Evolutionary conservation across 73 alveolate genomes (phyloP), one percentile per base, ranked within the genome.

Genomic region (Paramecium sexaurelia): DNA sequence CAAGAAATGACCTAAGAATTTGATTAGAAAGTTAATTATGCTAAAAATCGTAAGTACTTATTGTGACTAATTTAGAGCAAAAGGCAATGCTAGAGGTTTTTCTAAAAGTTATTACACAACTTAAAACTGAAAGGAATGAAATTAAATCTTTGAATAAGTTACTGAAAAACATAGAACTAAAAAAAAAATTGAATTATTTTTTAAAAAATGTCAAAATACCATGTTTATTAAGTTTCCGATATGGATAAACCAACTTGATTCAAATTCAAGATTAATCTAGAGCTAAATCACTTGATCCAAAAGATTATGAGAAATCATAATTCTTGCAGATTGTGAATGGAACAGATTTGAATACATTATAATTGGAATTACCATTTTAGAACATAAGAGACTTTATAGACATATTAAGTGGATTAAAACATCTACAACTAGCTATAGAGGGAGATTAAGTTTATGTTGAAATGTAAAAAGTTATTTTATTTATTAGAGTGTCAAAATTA

Each of bases 371-470:
- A 11, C 39, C 75, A 39, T 78, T 78, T 43, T 43, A 17, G 6
- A 41, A 22, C 8, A 37, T 78, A 8, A 78, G 90, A 43, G 90
- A 78, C 36, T 78, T 78, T 45, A 43, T 78, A 17, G 90, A 78
- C 41, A 39, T 78, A 22, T 24, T 78, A 17, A 24, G 61, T 41
- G 90, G 90, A 17, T 20, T 78, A 2, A 78, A 41, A 9, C 73
- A 20, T 22, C 19, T 78, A 5, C 0, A 78, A 9, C n/a, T 13
- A 1, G 90, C 90, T 6, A 3, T 78, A 22, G 73, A 78, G 19
- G 73, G 90, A 19, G 90, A 78, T 78, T 7, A 78, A 22, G 35
- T 36, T 73, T 73, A 8, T 22, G 29, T 36, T 15, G 87, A 73
- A 8, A 73, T 73, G 87, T 73, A 73, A 73, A 15, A 5, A 17